These are phyloP conservation scores for Trapa bicornis DNA, from an alignment of 345 rosid species.

Conservation along the genomic window DNA sequence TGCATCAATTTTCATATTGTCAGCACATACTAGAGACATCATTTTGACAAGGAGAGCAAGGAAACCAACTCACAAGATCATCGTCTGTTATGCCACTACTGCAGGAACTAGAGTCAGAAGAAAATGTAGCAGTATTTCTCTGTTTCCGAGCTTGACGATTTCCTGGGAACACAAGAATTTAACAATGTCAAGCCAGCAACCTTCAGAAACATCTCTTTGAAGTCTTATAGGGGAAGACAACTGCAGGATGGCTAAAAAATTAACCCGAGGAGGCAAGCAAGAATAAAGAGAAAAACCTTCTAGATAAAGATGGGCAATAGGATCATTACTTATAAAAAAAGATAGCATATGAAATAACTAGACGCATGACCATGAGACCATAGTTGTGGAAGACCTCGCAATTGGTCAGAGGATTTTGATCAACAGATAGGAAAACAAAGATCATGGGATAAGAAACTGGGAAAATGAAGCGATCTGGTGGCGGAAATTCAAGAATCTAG, in stretches of 20 bases:
- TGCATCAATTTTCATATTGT: background rate
- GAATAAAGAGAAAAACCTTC: too few relatives aligned
- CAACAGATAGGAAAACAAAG: background rate
- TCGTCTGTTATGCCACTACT: constrained; percentile 28
- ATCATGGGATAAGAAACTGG: background rate
- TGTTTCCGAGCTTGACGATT: constrained; percentile 32
- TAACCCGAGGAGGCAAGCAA: too few relatives aligned
- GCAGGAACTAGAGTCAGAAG: constrained; percentile 42
- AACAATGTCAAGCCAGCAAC: constrained; percentile 3
- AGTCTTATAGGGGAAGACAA: too few relatives aligned
- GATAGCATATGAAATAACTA: background rate
- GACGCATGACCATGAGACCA: background rate
- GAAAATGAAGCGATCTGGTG: background rate
- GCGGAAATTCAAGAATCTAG: background rate
- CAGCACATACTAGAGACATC: background rate
- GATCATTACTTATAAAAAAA: too few relatives aligned
- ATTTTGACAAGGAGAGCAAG: constrained; percentile 10
- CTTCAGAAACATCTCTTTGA: background rate
- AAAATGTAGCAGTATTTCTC: constrained; percentile 23
- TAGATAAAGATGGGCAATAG: too few relatives aligned
- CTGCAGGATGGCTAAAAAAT: too few relatives aligned
- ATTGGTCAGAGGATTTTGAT: background rate
- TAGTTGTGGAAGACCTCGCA: background rate
- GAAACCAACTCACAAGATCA: constrained; percentile 37
- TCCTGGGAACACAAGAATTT: constrained; percentile 39